phyloP scores from a whole-genome alignment of 2,329 filamentous ascomycete species.

The Pestalotiopsis sp. region DNA sequence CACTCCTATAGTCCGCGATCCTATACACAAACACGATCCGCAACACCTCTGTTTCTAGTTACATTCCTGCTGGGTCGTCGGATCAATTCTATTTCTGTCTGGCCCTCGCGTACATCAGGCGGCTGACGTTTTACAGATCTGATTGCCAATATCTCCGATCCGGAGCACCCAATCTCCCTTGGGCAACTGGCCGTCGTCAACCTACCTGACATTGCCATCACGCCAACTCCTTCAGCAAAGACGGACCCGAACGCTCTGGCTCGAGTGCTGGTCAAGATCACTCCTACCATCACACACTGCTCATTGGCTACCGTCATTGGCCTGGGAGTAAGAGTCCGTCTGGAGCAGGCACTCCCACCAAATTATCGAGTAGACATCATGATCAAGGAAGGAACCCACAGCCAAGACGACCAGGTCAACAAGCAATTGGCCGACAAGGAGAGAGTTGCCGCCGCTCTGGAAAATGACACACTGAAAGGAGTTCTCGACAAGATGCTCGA shows the following conservation, averaged over 20 bases:
- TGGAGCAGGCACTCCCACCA: slow-evolving; percentile 89
- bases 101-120: slow-evolving; percentile 23
- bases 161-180: slow-evolving; percentile 92
- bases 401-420: slow-evolving; percentile 92
- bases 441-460: slow-evolving; percentile 88
- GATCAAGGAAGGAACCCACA: slow-evolving; percentile 96
- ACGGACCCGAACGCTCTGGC: slow-evolving; percentile 60
- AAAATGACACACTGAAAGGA: slow-evolving; percentile 87
- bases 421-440: slow-evolving; percentile 98
- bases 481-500: slow-evolving; percentile 94
- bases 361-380: slow-evolving; percentile 90
- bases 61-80: neutral
- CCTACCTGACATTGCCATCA: slow-evolving; percentile 87
- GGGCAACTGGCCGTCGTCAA: slow-evolving; percentile 94
- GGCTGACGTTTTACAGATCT: slow-evolving; percentile 67
- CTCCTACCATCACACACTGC: slow-evolving; percentile 96
- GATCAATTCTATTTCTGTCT: slow-evolving; percentile 14
- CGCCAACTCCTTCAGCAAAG: slow-evolving; percentile 62
- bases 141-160: slow-evolving; percentile 92
- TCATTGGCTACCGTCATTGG: slow-evolving; percentile 96
- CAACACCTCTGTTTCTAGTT: slow-evolving; percentile 1
- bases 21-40: slow-evolving; percentile 11
- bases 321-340: slow-evolving; percentile 84
- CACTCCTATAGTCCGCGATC: neutral
- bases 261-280: slow-evolving; percentile 84